phyloP scores from a whole-genome alignment of 2,329 filamentous ascomycete species.

The Fusarium devonianum region DNA sequence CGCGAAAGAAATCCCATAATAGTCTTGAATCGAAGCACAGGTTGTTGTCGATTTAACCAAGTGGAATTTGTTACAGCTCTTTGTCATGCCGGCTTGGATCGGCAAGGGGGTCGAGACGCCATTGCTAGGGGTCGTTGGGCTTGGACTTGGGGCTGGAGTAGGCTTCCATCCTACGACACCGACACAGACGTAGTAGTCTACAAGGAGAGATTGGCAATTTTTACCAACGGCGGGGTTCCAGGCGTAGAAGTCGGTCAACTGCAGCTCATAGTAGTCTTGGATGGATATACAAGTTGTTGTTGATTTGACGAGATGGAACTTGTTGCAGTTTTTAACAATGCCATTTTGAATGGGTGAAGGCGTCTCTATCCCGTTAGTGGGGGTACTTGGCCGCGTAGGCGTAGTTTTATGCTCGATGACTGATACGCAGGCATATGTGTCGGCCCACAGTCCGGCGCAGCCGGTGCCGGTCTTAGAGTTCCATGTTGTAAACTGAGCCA shows the following conservation, averaged over 20 bases:
- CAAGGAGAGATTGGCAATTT: constrained; percentile 10
- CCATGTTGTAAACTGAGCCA: not conserved
- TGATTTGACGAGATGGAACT: constrained; percentile 21
- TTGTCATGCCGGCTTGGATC: not conserved
- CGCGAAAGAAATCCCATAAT: not conserved
- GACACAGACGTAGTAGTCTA: constrained; percentile 7
- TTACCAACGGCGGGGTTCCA: constrained; percentile 31
- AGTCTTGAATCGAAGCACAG: not conserved
- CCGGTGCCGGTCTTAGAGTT: constrained; percentile 3
- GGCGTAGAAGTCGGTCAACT: constrained; percentile 18
- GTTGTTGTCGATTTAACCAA: not conserved
- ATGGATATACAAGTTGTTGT: constrained; percentile 11
- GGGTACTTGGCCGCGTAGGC: not conserved
- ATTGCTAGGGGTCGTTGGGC: not conserved
- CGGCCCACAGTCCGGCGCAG: not conserved
- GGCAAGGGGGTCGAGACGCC: not conserved
- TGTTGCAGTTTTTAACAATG: constrained; percentile 32
- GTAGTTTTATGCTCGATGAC: not conserved
- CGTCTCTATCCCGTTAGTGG: constrained; percentile 8
- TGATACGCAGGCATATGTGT: constrained; percentile 6
- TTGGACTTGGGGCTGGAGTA: not conserved
- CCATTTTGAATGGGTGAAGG: constrained; percentile 24
- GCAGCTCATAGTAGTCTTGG: not conserved
- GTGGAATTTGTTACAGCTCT: not conserved
- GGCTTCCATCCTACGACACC: not conserved